These are phyloP conservation scores for Mucor ambiguus DNA, from an alignment of 371 early-diverging fungal species.

Conservation along the genomic window DNA sequence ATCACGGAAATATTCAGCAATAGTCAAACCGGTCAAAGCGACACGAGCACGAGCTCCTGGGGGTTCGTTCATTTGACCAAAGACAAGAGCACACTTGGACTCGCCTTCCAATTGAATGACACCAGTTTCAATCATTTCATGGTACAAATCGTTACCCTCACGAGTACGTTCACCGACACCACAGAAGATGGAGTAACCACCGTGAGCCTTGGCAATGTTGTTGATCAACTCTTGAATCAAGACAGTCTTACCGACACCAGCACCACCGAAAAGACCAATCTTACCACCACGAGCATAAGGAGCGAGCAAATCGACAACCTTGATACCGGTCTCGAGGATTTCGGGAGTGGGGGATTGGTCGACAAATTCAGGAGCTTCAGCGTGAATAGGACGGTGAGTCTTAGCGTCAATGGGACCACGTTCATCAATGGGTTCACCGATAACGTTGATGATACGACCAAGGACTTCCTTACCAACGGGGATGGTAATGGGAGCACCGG, in stretches of 20 bases:
- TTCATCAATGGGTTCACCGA: conserved; percentile 95
- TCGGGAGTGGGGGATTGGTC: conserved; percentile 95
- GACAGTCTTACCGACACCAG: conserved; percentile 99
- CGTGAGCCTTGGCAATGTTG: conserved; percentile 98
- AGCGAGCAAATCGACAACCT: conserved; percentile 98
- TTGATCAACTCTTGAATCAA: conserved; percentile 98
- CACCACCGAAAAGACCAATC: conserved; percentile 98
- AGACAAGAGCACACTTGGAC: conserved; percentile 96
- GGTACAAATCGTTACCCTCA: conserved; percentile 99
- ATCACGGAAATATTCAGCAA: conserved; percentile 99
- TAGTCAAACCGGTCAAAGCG: conserved; percentile 96
- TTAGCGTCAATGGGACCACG: conserved; percentile 92
- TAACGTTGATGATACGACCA: conserved; percentile 97
- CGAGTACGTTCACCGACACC: conserved; percentile 98
- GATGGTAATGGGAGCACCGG: conserved; percentile 89
- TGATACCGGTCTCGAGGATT: conserved; percentile 97
- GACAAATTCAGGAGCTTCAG: conserved; percentile 88
- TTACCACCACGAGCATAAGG: conserved; percentile 98
- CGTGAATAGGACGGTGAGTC: conserved; percentile 84
- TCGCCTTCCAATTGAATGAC: conserved; percentile 94
- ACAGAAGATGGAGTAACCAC: conserved; percentile 97
- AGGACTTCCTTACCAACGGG: conserved; percentile 94
- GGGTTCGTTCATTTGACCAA: conserved; percentile 99
- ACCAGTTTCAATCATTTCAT: conserved; percentile 95
- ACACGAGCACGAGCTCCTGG: conserved; percentile 99